Base-by-base conservation (phyloP, 495 filamentous ascomycete species). In the Talaromyces wortmannii region DNA sequence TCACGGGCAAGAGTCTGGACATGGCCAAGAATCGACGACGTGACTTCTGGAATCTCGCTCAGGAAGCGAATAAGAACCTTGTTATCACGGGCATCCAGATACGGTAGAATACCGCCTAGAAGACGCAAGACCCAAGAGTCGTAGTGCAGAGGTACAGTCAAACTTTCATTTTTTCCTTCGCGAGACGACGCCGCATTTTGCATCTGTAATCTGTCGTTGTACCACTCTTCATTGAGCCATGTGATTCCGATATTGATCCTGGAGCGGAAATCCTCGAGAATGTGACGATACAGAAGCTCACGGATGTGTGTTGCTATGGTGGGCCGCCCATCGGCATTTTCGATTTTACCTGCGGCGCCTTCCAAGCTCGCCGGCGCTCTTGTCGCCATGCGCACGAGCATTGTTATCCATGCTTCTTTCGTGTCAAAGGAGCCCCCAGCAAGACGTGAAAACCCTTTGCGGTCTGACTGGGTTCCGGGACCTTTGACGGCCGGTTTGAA, bases 221-320 rank as follows among this genome's bases (percentile, higher is more conserved):
- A 97, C 92, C 92, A 99, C 70, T 99, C 94, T 68, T 99, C 94
- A 61, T 87, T 92, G 29, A 97, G 76, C 94, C 94, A 99, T 15
- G 84, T 81, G 52, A 96, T 86, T 3, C 89, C 92, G 36, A 91
- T 79, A 54, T 90, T 91, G 53, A 97, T 89, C 18, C 92, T 83
- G 42, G 80, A 83, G 33, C 91, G 81, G 69, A 95, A 99, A 69
- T 99, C 94, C 55, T 91, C 88, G 18, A 96, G 76, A 43, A 97
- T 80, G 68, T 92, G 96, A 17, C 78, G 78, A 69, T 87, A 92
- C 6, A 98, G 74, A 13, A 79, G 78, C 59, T 96, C 87, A 16
- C 94, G 82, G 52, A 97, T 90, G 3, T 77, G 70, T 59, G 90
- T 80, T 43, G 78, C 79, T 6, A 92, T 75, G 1, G 73, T 53